Base-by-base conservation (phyloP, 2,329 filamentous ascomycete species). In the Colletotrichum filicis region DNA sequence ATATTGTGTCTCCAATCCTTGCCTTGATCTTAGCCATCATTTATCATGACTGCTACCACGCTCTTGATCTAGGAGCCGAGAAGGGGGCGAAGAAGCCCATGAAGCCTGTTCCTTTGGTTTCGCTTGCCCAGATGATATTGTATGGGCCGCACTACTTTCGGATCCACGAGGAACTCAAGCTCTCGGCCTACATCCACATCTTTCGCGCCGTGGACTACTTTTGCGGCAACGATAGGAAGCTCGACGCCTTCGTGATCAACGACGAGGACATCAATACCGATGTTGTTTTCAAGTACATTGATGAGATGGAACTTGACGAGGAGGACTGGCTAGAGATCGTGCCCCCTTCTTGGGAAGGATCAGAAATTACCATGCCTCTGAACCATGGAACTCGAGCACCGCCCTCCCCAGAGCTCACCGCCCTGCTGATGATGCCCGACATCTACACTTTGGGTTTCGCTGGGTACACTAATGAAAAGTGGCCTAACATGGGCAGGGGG, bases 141-240 rank as follows among this genome's bases (percentile, higher is more conserved):
- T 63, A 63, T 52, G 28, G 58, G 19, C 16, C 49, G 6, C 66
- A 68, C 11, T 68, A 63, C 14, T 26, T 63, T 26, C 32, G 66
- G 2, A 11, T 68, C 1, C 66, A 68, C 35, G 66, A 68, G 9
- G 58, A 63, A 5, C 32, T 32, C 14, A 24, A 5, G 12, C 52
- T 68, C 2, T 32, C 58, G 6, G 66, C 59, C 11, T 68, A 68
- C 32, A 35, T 7, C 8, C 66, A 68, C 11, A 63, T 68, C 28
- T 68, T 68, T 5, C 32, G 58, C 5, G 22, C 22, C 26, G 52
- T 37, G 11, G 11, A 12, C 5, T 19, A 2, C 11, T 35, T 59
- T 19, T 67, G 53, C 55, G 14, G 14, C 5, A 46, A 30, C 3
- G 28, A 56, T 26, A 46, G 8, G 1, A 7, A 1, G 4, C 28